These are phyloP conservation scores for Peltaster fructicola DNA, from an alignment of 2,329 filamentous ascomycete species.

Conservation along the genomic window DNA sequence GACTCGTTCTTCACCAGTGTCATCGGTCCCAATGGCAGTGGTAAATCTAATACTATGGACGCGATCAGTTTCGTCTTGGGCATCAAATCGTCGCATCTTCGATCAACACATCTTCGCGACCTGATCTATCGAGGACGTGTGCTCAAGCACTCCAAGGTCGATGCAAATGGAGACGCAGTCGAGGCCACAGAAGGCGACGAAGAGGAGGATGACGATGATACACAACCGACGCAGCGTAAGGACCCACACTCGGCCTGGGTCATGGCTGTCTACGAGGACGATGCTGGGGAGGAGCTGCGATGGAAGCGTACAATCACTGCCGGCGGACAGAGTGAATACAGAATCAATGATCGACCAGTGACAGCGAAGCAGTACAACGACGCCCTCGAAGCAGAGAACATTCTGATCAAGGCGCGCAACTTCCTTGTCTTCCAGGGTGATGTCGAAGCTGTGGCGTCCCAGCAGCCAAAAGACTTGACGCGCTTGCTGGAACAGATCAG, in stretches of 20 bases:
- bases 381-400: conserved; percentile 80
- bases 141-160: conserved; percentile 79
- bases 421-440: conserved; percentile 98
- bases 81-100: conserved; percentile 95
- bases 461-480: conserved; percentile 85
- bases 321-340: conserved; percentile 79
- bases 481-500: conserved; percentile 94
- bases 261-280: conserved; percentile 97
- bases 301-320: conserved; percentile 94
- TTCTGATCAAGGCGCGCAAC: conserved; percentile 92
- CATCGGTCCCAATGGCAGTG: conserved; percentile 97
- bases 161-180: conserved; percentile 67
- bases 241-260: conserved; percentile 96
- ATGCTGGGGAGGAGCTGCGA: conserved; percentile 81
- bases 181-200: conserved; percentile 37
- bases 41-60: conserved; percentile 99
- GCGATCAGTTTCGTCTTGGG: conserved; percentile 97
- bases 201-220: conserved; percentile 32
- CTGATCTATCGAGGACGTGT: conserved; percentile 92
- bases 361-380: conserved; percentile 87
- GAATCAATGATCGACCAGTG: conserved; percentile 84
- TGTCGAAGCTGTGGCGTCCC: conserved; percentile 88
- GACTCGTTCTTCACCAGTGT: conserved; percentile 99
- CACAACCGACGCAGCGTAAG: conserved; percentile 46
- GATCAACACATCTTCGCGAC: conserved; percentile 83